Percentiles rank a stretch among this genome's conserved stretches.
These are phyloP conservation scores for Annulohypoxylon maeteangense DNA, from an alignment of 495 filamentous ascomycete genomes.

Conservation along the genomic window DNA sequence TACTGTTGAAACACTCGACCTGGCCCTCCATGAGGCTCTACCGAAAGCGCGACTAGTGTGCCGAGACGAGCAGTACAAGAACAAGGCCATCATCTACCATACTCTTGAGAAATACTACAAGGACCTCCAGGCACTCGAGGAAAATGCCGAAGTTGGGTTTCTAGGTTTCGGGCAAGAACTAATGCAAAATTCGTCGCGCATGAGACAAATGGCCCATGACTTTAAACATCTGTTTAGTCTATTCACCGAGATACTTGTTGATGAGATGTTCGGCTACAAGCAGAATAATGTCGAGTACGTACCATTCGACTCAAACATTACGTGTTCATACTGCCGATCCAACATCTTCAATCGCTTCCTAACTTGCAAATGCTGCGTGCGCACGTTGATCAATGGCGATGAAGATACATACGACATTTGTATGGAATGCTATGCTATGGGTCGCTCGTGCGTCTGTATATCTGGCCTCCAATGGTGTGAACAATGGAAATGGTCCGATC, in stretches of 20 bases:
- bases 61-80: constrained; percentile 99
- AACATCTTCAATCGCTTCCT: constrained; percentile 98
- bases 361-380: constrained; percentile 83
- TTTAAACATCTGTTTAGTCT: constrained; percentile 81
- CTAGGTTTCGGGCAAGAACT: constrained; percentile 58
- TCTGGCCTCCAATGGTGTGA: constrained; percentile 90
- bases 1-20: constrained; percentile 86
- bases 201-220: constrained; percentile 75
- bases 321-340: constrained; percentile 93
- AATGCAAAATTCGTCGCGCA: constrained; percentile 63
- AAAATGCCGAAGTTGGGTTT: constrained; percentile 52
- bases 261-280: constrained; percentile 80
- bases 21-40: constrained; percentile 86
- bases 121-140: constrained; percentile 66
- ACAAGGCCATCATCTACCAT: constrained; percentile 92
- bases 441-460: constrained; percentile 87
- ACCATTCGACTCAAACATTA: constrained; percentile 85
- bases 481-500: constrained; percentile 84
- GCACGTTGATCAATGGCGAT: constrained; percentile 65
- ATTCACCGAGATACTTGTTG: constrained; percentile 79
- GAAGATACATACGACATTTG: constrained; percentile 92
- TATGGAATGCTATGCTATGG: constrained; percentile 96
- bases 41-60: constrained; percentile 90
- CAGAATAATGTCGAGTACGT: constrained; percentile 76
- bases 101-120: constrained; percentile 80